A percentile compares a stretch with the other conserved stretches of the same genome.
These are phyloP conservation scores for Populus tomentosa DNA, from an alignment of 441 rosid species.

Conservation along the genomic window DNA sequence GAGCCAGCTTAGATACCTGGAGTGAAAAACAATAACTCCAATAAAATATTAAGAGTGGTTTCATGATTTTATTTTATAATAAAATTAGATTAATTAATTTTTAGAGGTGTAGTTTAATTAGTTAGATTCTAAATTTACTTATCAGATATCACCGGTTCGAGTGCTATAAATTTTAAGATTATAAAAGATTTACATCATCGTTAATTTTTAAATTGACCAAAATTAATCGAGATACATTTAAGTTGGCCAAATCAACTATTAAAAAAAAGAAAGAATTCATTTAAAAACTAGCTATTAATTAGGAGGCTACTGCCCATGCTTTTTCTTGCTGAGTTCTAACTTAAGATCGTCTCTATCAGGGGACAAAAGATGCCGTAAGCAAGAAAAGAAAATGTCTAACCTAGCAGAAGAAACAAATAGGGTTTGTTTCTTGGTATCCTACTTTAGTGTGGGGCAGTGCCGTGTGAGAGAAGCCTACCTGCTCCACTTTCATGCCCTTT, in stretches of 20 bases:
- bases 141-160: fast-evolving
- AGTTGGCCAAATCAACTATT: too few relatives aligned
- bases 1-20: background rate
- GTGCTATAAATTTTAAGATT: fast-evolving
- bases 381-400: slow-evolving; percentile 15
- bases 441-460: background rate
- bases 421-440: background rate
- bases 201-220: fast-evolving
- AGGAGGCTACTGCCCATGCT: too few relatives aligned
- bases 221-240: too few relatives aligned
- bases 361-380: background rate
- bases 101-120: fast-evolving
- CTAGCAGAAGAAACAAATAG: background rate
- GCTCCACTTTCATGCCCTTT: slow-evolving; percentile 6
- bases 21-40: too few relatives aligned
- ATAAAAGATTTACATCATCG: too few relatives aligned
- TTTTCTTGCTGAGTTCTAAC: too few relatives aligned
- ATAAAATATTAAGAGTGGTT: too few relatives aligned
- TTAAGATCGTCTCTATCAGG: background rate
- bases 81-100: too few relatives aligned
- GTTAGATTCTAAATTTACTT: fast-evolving
- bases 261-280: too few relatives aligned
- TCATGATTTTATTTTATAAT: too few relatives aligned
- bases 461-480: slow-evolving; percentile 9
- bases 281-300: too few relatives aligned